These are phyloP conservation scores for Medicago lupulina DNA, from an alignment of 306 rosid species.

Conservation along the genomic window DNA sequence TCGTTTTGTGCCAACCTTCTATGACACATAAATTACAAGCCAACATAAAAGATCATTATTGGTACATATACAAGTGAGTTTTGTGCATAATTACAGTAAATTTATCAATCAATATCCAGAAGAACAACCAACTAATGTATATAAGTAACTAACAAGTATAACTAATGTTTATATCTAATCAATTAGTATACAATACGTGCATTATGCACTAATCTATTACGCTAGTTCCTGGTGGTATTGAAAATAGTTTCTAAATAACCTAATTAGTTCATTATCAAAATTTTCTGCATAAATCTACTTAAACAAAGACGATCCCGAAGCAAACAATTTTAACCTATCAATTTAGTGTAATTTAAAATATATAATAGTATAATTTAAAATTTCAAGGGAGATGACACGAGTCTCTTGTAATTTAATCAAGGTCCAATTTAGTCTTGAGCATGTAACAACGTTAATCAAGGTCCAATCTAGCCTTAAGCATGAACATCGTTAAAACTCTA, in stretches of 20 bases:
- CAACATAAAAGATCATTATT: background rate
- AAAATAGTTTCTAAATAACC: background rate
- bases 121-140: too few species aligned
- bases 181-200: background rate
- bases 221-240: background rate
- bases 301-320: background rate
- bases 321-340: background rate
- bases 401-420: too few species aligned
- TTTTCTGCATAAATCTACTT: background rate
- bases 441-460: too few species aligned
- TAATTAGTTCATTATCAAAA: background rate
- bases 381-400: too few species aligned
- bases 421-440: too few species aligned
- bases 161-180: background rate
- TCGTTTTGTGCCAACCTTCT: slow-evolving; percentile 52
- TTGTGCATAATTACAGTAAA: too few species aligned
- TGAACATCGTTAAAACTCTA: too few species aligned
- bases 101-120: too few species aligned
- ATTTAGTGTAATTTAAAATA: background rate
- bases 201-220: background rate
- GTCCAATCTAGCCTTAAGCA: too few species aligned
- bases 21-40: background rate
- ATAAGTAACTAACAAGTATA: too few species aligned
- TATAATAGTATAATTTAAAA: too few species aligned
- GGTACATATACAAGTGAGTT: background rate